Evolutionary conservation across 208 protist genomes (phyloP), one percentile per base, ranked within the genome.

Genomic region (Zelonia costaricensis): DNA sequence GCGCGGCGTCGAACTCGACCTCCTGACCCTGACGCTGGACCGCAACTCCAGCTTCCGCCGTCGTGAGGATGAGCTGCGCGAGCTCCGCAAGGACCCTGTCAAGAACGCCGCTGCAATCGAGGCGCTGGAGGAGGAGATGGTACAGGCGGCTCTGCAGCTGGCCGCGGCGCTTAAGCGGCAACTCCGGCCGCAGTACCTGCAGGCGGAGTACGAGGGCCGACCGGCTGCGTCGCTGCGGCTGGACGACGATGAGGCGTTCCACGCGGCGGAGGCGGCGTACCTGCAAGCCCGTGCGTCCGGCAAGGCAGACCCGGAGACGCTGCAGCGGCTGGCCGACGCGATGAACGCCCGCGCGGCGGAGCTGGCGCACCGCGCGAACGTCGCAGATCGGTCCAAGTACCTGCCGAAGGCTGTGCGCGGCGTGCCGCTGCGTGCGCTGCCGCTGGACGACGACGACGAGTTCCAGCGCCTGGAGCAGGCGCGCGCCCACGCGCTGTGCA

Each of bases 391-490:
- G 7, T 22, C 53, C 0, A 63, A 55, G 25, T 84, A 80, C 52
- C 42, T 88, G 30, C 56, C 77, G 3, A 48, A 71, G 18, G 49
- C 65, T n/a, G 65, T 80, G 13, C 65, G 73, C 12, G 82, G 82
- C 48, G 55, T 92, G 38, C 69, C 82, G 25, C 47, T 85, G 10
- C 49, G 28, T 20, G 36, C 60, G 16, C 61, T 94, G 20, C 58
- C 60, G 40, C 72, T 94, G 9, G 82, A 88, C 56, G 53, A 61
- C 10, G 80, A 94, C 53, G 60, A 61, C 13, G 59, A 47, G 57
- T 92, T 90, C 56, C 47, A 33, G 25, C 42, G 31, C 15, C 36
- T 84, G 45, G 77, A 86, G 62, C 36, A 71, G 20, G 65, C 66
- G 48, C 69, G 77, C 33, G 69, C 75, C 44, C 70, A 47, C 38